Percentiles rank a stretch among this genome's conserved stretches.
These are phyloP conservation scores for Kwoniella dendrophila DNA, from an alignment of 768 basidiomycete genomes.

Conservation along the genomic window DNA sequence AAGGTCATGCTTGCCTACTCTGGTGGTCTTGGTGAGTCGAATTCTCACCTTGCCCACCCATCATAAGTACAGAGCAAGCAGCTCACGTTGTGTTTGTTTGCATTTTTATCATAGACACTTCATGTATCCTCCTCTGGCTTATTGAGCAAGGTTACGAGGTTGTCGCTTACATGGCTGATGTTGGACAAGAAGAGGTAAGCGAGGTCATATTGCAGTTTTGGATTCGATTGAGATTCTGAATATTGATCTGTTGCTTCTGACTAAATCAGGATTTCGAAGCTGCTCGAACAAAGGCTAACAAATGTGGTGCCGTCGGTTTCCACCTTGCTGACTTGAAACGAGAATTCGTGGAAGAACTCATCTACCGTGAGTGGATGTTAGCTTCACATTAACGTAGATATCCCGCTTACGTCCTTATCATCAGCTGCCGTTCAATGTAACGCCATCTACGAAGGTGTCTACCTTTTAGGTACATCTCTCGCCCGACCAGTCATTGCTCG, in stretches of 20 bases:
- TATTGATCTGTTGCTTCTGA: not conserved
- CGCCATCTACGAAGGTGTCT: constrained; percentile 98
- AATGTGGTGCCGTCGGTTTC: constrained; percentile 94
- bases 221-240: not conserved
- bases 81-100: constrained; percentile 7
- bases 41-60: constrained; percentile 16
- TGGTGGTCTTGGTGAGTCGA: constrained; percentile 83
- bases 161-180: constrained; percentile 73
- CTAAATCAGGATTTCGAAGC: constrained; percentile 96
- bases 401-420: not conserved
- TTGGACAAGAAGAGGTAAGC: constrained; percentile 56
- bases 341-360: constrained; percentile 93
- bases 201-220: not conserved
- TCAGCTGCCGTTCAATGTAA: constrained; percentile 89
- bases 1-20: constrained; percentile 97
- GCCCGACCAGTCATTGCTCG: constrained; percentile 98
- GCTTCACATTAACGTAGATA: not conserved
- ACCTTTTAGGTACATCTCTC: constrained; percentile 95
- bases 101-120: constrained; percentile 70
- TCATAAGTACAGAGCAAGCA: constrained; percentile 10
- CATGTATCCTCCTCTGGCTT: constrained; percentile 98
- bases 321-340: constrained; percentile 90
- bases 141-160: constrained; percentile 98
- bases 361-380: constrained; percentile 68
- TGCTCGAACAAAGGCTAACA: constrained; percentile 82